Percentiles rank a stretch among this genome's conserved stretches.
Evolutionary conservation across 306 rosid genomes (phyloP).

Genomic region (Carpinus viminea): DNA sequence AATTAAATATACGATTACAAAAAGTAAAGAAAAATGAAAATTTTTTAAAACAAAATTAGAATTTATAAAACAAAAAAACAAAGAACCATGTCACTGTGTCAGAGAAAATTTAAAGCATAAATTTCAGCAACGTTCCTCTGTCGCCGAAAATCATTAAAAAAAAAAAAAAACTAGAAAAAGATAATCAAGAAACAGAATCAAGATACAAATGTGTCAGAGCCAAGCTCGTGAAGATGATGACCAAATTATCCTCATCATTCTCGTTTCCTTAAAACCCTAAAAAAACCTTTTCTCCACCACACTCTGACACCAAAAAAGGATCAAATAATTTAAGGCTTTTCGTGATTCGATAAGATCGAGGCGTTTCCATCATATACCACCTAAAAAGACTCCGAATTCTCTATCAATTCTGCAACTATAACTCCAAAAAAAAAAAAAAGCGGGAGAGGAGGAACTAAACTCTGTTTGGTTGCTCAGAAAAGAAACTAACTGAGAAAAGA

Average conservation of each 20-base stretch:
- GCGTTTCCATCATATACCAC: constrained; percentile 14
- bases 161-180: constrained; percentile 1
- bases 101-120: constrained; percentile 10
- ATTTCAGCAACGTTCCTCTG: constrained; percentile 27
- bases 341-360: constrained; percentile 4
- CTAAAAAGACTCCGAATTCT: not conserved
- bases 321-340: not conserved
- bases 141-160: constrained; percentile 11
- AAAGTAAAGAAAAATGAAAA: not conserved
- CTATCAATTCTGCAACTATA: constrained; percentile 9
- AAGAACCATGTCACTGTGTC: constrained; percentile 37
- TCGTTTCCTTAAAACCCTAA: constrained; percentile 25
- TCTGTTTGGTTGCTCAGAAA: constrained; percentile 5
- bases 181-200: constrained; percentile 7
- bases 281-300: constrained; percentile 4
- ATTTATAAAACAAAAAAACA: constrained; percentile 3
- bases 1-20: not conserved
- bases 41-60: not conserved
- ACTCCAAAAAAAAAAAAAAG: constrained; percentile 7
- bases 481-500: not conserved
- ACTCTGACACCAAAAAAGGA: constrained; percentile 13
- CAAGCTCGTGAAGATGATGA: constrained; percentile 12
- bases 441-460: not conserved
- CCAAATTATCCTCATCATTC: constrained; percentile 25
- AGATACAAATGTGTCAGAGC: constrained; percentile 17